A percentile compares a stretch with the other conserved stretches of the same genome.
Evolutionary conservation across 2,329 filamentous ascomycete species (phyloP).

Genomic region (Hymenotorrendiella dingleyae): DNA sequence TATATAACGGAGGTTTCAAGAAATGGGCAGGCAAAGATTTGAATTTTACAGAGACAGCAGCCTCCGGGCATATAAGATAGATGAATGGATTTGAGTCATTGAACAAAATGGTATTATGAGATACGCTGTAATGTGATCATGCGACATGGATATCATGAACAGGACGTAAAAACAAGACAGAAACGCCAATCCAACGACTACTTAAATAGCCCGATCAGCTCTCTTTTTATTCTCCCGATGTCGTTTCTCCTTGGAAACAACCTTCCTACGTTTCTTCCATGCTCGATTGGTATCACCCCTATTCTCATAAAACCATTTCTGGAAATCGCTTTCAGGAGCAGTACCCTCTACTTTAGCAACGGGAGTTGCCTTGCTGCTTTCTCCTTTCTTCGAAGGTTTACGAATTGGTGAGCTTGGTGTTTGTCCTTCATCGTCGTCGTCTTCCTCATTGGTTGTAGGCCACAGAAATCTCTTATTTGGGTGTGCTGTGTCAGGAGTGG

Average conservation of each 20-base stretch:
- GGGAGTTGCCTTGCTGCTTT: conserved; percentile 15
- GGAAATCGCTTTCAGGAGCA: conserved; percentile 45
- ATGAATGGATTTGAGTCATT: neutral
- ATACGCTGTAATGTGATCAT: too few species aligned
- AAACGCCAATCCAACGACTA: neutral
- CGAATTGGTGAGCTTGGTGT: conserved; percentile 13
- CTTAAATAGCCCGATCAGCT: conserved; percentile 22
- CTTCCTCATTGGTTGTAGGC: conserved; percentile 42
- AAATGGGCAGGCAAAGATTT: too few species aligned
- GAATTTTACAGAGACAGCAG: too few species aligned
- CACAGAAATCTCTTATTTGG: conserved; percentile 59
- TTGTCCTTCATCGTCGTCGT: conserved; percentile 37
- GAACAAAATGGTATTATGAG: too few species aligned
- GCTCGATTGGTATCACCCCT: conserved; percentile 57
- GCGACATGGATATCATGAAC: conserved; percentile 1
- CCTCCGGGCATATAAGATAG: neutral
- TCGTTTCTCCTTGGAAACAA: conserved; percentile 59
- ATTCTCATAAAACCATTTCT: conserved; percentile 64
- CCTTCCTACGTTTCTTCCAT: conserved; percentile 60
- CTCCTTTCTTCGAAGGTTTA: conserved; percentile 26
- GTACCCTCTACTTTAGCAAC: conserved; percentile 7
- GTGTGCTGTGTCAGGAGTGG: conserved; percentile 88
- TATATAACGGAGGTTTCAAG: too few species aligned
- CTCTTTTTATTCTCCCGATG: conserved; percentile 59
- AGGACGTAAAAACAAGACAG: neutral